Percentiles rank a stretch among this genome's conserved stretches.
These are phyloP conservation scores for Botrytis pseudocinerea DNA, from an alignment of 2,329 filamentous ascomycete genomes.

Conservation along the genomic window DNA sequence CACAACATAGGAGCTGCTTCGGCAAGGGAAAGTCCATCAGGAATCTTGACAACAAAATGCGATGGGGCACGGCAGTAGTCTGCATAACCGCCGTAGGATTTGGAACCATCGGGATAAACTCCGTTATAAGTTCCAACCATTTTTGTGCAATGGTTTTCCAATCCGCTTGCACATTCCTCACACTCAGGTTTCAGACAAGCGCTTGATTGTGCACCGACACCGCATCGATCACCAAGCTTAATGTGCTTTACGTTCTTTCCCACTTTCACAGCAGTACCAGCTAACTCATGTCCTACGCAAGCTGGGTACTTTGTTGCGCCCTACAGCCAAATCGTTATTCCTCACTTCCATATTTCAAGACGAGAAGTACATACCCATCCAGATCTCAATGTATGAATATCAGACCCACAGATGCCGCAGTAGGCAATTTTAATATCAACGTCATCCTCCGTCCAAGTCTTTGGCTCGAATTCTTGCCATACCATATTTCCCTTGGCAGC, in stretches of 20 bases:
- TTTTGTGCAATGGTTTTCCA: constrained; percentile 17
- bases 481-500: constrained; percentile 41
- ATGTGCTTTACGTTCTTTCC: constrained; percentile 47
- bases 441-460: constrained; percentile 52
- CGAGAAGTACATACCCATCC: constrained; percentile 34
- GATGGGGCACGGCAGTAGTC: constrained; percentile 23
- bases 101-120: constrained; percentile 19
- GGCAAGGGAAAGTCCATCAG: constrained; percentile 18
- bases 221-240: constrained; percentile 55
- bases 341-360: constrained; percentile 30
- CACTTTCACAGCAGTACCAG: constrained; percentile 50
- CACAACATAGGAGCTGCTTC: constrained; percentile 24
- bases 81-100: constrained; percentile 22
- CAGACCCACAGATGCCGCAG: constrained; percentile 51
- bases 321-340: neutral
- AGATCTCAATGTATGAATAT: constrained; percentile 41
- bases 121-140: constrained; percentile 19
- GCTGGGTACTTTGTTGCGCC: constrained; percentile 35
- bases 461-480: constrained; percentile 47
- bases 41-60: constrained; percentile 22
- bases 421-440: constrained; percentile 53
- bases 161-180: constrained; percentile 21
- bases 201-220: constrained; percentile 53
- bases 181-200: constrained; percentile 24
- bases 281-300: constrained; percentile 54